Evolutionary conservation across 1,139 yeast species (phyloP).

Genomic region (Kurtzmaniella quercitrusa): DNA sequence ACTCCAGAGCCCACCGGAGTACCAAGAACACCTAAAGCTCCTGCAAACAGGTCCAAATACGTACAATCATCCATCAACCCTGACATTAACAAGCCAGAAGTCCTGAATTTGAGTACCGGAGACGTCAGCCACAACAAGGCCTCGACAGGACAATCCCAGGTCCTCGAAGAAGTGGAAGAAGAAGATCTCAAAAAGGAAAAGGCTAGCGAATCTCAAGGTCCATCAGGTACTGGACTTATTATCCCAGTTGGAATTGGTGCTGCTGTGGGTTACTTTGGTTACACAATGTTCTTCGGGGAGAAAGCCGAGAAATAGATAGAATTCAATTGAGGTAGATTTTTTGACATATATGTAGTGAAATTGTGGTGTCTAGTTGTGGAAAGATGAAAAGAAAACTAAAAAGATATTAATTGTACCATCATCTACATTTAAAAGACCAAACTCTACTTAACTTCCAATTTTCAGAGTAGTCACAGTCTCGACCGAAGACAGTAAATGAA

Average conservation of each 20-base stretch:
- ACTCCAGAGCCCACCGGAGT: conserved; percentile 27
- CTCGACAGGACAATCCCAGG: conserved; percentile 23
- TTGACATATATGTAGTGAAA: too few relatives aligned
- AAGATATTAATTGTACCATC: too few relatives aligned
- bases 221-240: conserved; percentile 3
- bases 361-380: too few relatives aligned
- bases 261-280: conserved; percentile 6
- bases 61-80: conserved; percentile 43
- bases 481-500: too few relatives aligned
- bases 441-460: too few relatives aligned
- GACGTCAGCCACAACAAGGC: conserved; percentile 37
- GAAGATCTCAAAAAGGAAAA: conserved; percentile 17
- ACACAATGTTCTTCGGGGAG: conserved; percentile 1
- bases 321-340: not conserved
- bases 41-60: conserved; percentile 41
- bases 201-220: not conserved
- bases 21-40: conserved; percentile 14
- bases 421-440: too few relatives aligned
- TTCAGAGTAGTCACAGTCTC: too few relatives aligned
- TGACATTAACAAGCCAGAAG: conserved; percentile 34
- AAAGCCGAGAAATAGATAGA: conserved; percentile 2
- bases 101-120: conserved; percentile 35
- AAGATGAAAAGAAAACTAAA: too few relatives aligned
- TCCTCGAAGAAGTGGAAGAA: conserved; percentile 41
- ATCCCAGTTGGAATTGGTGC: conserved; percentile 4